These are phyloP conservation scores for Mucuna pruriens DNA, from an alignment of 306 rosid species.

Conservation along the genomic window DNA sequence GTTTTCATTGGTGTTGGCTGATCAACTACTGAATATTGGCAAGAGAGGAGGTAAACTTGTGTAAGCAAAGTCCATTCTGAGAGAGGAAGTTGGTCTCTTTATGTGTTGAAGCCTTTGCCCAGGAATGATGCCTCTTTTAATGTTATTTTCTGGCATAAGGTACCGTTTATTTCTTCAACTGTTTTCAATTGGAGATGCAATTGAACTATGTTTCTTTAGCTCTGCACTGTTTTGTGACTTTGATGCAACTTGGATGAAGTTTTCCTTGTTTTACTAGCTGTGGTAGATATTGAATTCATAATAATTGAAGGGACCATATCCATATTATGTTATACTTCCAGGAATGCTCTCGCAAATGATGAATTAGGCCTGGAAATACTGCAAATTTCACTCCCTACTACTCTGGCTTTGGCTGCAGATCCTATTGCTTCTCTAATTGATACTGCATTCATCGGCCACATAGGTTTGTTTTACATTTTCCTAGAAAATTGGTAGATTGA, in stretches of 20 bases:
- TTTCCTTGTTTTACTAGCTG: not conserved
- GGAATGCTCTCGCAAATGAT: conserved; percentile 41
- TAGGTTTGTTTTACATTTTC: conserved; percentile 39
- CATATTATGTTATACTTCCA: conserved; percentile 1
- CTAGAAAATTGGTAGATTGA: not conserved
- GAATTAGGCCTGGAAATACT: conserved; percentile 50
- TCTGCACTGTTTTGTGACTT: not conserved
- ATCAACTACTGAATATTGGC: not conserved
- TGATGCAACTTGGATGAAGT: conserved; percentile 1
- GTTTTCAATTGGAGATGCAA: not conserved
- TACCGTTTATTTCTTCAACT: not conserved
- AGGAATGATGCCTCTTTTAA: conserved; percentile 29
- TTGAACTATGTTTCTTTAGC: not conserved
- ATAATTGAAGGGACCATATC: not conserved
- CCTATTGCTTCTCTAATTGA: conserved; percentile 56
- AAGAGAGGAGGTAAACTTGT: not conserved
- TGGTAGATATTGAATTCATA: not conserved
- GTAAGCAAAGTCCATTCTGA: not conserved
- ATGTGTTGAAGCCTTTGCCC: not conserved
- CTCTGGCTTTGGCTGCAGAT: conserved; percentile 56
- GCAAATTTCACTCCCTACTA: conserved; percentile 47
- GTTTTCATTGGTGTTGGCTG: not conserved
- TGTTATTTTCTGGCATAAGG: conserved; percentile 49
- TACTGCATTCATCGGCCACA: conserved; percentile 55
- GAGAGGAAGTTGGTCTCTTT: not conserved